Conservation (phyloP, 2,329 filamentous ascomycete genomes). For the Chalaropsis thielavioides region DNA sequence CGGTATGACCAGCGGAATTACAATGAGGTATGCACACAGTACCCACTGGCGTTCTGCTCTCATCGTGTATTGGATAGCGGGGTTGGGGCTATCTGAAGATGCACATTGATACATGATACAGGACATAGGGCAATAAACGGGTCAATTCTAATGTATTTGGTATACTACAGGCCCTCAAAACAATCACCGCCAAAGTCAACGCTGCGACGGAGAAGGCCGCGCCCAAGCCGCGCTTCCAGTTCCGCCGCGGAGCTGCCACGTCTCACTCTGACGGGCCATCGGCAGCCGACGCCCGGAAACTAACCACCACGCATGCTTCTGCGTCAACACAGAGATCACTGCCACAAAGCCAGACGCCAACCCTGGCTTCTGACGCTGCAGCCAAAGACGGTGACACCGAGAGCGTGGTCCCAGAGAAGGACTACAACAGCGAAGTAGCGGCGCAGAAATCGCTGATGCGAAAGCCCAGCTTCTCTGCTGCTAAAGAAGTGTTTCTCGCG, state of each 20-base stretch:
- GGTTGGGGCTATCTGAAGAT: neutral
- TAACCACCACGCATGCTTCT: conserved; percentile 30
- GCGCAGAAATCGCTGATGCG: conserved; percentile 32
- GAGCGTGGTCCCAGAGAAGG: conserved; percentile 18
- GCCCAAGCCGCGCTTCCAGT: conserved; percentile 70
- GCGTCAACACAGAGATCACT: conserved; percentile 4
- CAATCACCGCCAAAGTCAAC: conserved; percentile 62
- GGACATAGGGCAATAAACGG: no score
- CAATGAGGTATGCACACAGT: conserved; percentile 43
- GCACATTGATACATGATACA: neutral
- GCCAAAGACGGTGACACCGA: conserved; percentile 21
- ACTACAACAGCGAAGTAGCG: conserved; percentile 46
- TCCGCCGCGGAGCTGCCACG: conserved; percentile 36
- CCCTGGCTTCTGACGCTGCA: neutral
- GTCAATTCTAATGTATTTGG: neutral
- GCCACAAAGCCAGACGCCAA: neutral
- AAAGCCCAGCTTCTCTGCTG: conserved; percentile 49
- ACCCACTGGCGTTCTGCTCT: neutral
- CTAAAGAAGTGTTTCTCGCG: conserved; percentile 48
- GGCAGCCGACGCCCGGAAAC: conserved; percentile 23
- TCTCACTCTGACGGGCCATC: conserved; percentile 27
- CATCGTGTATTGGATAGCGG: neutral
- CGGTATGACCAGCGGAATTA: conserved; percentile 84
- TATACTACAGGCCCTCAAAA: conserved; percentile 53
- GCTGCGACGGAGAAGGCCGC: conserved; percentile 51